phyloP scores from a whole-genome alignment of 2,329 filamentous ascomycete genomes.

The Stachybotrys echinatus region DNA sequence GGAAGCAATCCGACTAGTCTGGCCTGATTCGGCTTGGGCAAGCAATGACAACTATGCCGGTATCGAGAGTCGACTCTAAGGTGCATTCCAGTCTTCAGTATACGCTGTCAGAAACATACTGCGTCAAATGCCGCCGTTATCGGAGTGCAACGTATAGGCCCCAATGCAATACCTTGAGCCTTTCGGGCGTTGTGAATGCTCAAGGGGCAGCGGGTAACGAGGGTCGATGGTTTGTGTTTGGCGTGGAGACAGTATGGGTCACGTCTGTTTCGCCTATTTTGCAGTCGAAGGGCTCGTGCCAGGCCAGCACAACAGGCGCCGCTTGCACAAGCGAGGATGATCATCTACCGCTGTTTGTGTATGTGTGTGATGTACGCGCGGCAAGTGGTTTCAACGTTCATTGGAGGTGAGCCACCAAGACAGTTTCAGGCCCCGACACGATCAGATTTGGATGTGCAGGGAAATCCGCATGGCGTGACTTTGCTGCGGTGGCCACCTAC shows the following conservation, averaged over 20 bases:
- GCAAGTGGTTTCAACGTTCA: neutral
- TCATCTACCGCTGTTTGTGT: neutral
- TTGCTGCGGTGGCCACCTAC: neutral
- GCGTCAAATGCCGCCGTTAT: too few species aligned
- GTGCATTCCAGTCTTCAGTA: neutral
- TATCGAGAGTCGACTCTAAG: conserved; percentile 74
- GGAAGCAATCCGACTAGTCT: conserved; percentile 86
- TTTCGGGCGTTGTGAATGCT: too few species aligned
- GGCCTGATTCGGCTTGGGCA: conserved; percentile 86
- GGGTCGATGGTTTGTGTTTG: too few species aligned
- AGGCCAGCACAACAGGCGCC: conserved; percentile 10
- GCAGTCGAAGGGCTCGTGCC: conserved; percentile 5
- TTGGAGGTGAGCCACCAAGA: neutral
- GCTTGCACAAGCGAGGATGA: conserved; percentile 12
- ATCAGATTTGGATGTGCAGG: neutral
- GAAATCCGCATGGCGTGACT: neutral
- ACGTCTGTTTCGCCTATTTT: conserved; percentile 5
- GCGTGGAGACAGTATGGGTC: too few species aligned
- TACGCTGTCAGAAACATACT: too few species aligned
- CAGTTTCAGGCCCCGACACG: neutral
- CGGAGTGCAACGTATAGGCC: too few species aligned
- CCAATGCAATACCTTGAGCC: too few species aligned
- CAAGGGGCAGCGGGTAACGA: too few species aligned
- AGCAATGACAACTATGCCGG: conserved; percentile 62
- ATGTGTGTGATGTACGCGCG: neutral